These are phyloP conservation scores for Carex arenaria DNA, from an alignment of 202 grass and related monocot species.

Conservation along the genomic window DNA sequence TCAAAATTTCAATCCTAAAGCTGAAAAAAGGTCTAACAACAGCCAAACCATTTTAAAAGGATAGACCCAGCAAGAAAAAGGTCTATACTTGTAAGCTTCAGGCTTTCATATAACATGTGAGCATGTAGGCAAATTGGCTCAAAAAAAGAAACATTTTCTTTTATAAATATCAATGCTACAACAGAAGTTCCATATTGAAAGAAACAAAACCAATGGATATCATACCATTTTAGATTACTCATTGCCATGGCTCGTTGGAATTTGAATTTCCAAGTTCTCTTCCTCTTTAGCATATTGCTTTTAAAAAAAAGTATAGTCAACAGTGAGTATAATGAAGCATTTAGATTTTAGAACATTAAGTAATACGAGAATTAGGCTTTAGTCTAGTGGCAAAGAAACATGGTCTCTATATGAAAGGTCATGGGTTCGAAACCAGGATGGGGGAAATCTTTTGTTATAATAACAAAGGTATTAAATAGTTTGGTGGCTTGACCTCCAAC, in stretches of 20 bases:
- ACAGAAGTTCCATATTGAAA: background rate
- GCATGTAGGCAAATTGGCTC: background rate
- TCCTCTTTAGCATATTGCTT: background rate
- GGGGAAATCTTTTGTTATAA: no score
- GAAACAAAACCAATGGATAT: background rate
- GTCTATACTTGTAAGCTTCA: background rate
- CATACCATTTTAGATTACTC: no score
- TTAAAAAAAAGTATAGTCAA: background rate
- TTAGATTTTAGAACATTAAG: background rate
- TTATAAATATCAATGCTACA: background rate
- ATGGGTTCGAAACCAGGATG: no score
- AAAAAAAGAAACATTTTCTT: background rate
- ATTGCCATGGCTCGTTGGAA: background rate
- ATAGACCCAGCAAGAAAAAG: background rate
- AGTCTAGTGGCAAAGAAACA: no score
- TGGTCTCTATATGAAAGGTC: no score
- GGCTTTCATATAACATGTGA: background rate
- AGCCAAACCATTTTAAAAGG: background rate
- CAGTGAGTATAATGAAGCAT: background rate
- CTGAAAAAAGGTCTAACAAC: background rate
- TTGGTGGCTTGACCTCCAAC: no score
- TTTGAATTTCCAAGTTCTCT: background rate
- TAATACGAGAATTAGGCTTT: no score
- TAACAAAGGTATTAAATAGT: no score
- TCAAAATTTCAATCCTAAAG: background rate